A percentile compares a stretch with the other conserved stretches of the same genome.
Evolutionary conservation across 345 rosid species (phyloP).

Genomic region (Citrus medica): DNA sequence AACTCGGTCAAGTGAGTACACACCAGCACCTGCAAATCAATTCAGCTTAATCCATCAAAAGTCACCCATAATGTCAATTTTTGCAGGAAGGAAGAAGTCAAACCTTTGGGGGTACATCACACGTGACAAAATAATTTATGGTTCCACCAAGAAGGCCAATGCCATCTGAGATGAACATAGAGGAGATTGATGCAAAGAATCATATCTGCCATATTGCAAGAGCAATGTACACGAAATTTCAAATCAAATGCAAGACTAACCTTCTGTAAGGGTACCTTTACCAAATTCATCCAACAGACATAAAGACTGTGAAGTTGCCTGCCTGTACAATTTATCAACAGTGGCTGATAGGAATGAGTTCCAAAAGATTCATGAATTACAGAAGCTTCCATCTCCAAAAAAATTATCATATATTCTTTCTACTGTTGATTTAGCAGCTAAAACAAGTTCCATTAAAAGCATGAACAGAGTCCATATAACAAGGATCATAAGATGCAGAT

Average conservation of each 20-base stretch:
- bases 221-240: background rate
- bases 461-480: background rate
- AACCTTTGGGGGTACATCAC: constrained; percentile 86
- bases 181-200: background rate
- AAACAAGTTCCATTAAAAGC: constrained; percentile 1
- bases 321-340: constrained; percentile 42
- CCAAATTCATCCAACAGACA: constrained; percentile 97
- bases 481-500: constrained; percentile 2
- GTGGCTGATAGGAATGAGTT: constrained; percentile 2
- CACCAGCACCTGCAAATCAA: constrained; percentile 59
- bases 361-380: background rate
- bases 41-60: background rate
- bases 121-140: constrained; percentile 59
- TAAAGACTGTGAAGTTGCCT: constrained; percentile 84
- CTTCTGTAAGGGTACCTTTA: constrained; percentile 98
- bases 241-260: constrained; percentile 33
- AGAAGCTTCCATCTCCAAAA: background rate
- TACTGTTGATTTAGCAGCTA: constrained; percentile 5
- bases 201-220: background rate
- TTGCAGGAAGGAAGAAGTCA: constrained; percentile 22
- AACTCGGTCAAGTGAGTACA: constrained; percentile 93
- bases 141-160: constrained; percentile 97
- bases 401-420: background rate
- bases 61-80: background rate
- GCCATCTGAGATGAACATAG: constrained; percentile 60